These are phyloP conservation scores for Fusarium pseudocircinatum DNA, from an alignment of 2,329 filamentous ascomycete species.

Conservation along the genomic window DNA sequence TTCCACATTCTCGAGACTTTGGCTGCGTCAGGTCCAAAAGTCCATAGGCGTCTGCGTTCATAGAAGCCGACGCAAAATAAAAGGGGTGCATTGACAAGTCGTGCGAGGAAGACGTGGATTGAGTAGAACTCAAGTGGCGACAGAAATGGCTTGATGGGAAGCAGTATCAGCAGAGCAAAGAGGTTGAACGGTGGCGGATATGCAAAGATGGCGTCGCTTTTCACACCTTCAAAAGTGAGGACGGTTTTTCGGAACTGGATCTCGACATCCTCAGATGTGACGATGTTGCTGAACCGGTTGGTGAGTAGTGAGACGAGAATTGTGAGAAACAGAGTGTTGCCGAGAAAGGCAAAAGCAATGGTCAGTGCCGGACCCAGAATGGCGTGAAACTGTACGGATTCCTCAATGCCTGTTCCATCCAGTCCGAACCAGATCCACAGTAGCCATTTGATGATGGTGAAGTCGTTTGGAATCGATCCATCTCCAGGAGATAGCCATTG, in stretches of 20 bases:
- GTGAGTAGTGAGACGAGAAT: slow-evolving; percentile 77
- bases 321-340: slow-evolving; percentile 71
- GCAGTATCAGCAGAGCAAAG: slow-evolving; percentile 66
- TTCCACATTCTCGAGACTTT: slow-evolving; percentile 42
- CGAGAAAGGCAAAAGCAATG: slow-evolving; percentile 75
- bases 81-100: slow-evolving; percentile 69
- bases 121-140: slow-evolving; percentile 73
- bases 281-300: slow-evolving; percentile 75
- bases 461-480: slow-evolving; percentile 43
- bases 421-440: slow-evolving; percentile 82
- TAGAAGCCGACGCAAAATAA: slow-evolving; percentile 67
- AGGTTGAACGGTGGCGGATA: slow-evolving; percentile 77
- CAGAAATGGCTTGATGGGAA: slow-evolving; percentile 70
- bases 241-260: slow-evolving; percentile 76
- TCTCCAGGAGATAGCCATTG: slow-evolving; percentile 63
- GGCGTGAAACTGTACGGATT: slow-evolving; percentile 66
- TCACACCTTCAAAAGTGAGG: slow-evolving; percentile 76
- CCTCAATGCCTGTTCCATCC: slow-evolving; percentile 65
- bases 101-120: slow-evolving; percentile 71
- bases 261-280: slow-evolving; percentile 72
- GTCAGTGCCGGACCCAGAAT: slow-evolving; percentile 74
- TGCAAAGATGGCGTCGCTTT: slow-evolving; percentile 73
- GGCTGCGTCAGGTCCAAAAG: accelerated
- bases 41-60: slow-evolving; percentile 56
- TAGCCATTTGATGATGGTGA: slow-evolving; percentile 77